Conservation (phyloP, 208 protist genomes). For the Angomonas deanei region DNA sequence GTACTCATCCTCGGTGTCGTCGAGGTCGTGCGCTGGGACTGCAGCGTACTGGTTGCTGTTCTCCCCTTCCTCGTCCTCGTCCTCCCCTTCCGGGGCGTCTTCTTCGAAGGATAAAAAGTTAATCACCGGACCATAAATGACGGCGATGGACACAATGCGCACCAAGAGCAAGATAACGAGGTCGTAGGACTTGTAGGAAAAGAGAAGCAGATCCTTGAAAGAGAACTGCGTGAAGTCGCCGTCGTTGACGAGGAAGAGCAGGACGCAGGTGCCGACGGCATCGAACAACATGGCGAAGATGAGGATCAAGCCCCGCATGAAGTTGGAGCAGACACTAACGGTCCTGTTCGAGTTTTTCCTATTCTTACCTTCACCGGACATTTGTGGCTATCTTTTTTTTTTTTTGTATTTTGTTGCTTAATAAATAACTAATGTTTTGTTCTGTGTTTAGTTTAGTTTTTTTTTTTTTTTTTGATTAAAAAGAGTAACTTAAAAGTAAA, state of each 20-base stretch:
- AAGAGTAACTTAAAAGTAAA: neutral
- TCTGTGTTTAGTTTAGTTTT: neutral
- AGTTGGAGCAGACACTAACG: constrained; percentile 15
- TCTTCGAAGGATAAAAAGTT: neutral
- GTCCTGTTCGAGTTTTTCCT: constrained; percentile 12
- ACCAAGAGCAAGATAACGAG: neutral
- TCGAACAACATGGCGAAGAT: constrained; percentile 19
- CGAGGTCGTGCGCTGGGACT: neutral
- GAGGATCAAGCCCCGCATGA: constrained; percentile 13
- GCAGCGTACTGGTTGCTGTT: neutral
- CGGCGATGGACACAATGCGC: neutral
- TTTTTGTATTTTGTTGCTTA: neutral
- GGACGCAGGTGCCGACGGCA: constrained; percentile 2
- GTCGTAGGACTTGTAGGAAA: constrained; percentile 1
- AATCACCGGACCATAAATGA: constrained; percentile 10
- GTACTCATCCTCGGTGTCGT: constrained; percentile 7
- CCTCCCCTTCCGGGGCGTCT: constrained; percentile 10
- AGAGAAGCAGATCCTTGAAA: neutral
- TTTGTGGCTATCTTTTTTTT: constrained; percentile 1
- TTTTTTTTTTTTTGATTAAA: constrained; percentile 5
- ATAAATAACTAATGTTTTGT: constrained; percentile 1
- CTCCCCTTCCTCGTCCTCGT: neutral
- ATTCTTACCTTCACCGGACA: constrained; percentile 17
- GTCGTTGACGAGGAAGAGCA: constrained; percentile 7
- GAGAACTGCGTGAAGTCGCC: neutral